A percentile compares a stretch with the other conserved stretches of the same genome.
Conservation (phyloP, 345 rosid species). For the Mercurialis annua region DNA sequence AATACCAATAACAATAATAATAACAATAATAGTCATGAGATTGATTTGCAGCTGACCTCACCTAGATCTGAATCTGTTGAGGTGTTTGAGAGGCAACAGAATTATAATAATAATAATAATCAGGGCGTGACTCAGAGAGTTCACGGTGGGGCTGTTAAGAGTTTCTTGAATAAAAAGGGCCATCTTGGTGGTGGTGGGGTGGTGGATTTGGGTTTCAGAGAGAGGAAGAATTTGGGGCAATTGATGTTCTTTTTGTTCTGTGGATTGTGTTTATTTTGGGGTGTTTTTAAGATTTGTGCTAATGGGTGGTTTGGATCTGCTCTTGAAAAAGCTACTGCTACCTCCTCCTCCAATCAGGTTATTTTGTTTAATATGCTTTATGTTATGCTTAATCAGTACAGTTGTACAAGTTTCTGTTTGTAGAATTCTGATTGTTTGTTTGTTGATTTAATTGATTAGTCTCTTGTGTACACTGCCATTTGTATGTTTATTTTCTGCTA, state of each 20-base stretch:
- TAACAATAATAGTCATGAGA: conserved; percentile 46
- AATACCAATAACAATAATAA: conserved; percentile 9
- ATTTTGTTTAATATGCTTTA: not conserved
- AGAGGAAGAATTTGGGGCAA: conserved; percentile 77
- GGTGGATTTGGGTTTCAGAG: conserved; percentile 59
- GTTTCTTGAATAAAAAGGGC: conserved; percentile 42
- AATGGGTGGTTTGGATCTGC: conserved; percentile 90
- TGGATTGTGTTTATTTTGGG: conserved; percentile 78
- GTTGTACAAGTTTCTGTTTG: not conserved
- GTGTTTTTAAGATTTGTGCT: conserved; percentile 82
- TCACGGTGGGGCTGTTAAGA: conserved; percentile 31
- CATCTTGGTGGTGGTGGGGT: conserved; percentile 37
- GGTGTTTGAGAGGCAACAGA: conserved; percentile 44
- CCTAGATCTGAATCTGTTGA: conserved; percentile 67
- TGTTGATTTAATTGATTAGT: not conserved
- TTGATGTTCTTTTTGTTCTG: conserved; percentile 81
- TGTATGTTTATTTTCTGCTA: not conserved
- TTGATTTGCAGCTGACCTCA: conserved; percentile 63
- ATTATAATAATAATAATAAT: conserved; percentile 25
- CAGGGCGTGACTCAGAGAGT: conserved; percentile 46
- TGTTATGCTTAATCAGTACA: not conserved
- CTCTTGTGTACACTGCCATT: not conserved
- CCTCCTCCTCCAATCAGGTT: conserved; percentile 52
- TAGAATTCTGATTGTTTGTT: not conserved
- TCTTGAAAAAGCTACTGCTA: conserved; percentile 52